Evolutionary conservation across 1,284 basidiomycete genomes (phyloP).

Genomic region (Tilletia horrida): DNA sequence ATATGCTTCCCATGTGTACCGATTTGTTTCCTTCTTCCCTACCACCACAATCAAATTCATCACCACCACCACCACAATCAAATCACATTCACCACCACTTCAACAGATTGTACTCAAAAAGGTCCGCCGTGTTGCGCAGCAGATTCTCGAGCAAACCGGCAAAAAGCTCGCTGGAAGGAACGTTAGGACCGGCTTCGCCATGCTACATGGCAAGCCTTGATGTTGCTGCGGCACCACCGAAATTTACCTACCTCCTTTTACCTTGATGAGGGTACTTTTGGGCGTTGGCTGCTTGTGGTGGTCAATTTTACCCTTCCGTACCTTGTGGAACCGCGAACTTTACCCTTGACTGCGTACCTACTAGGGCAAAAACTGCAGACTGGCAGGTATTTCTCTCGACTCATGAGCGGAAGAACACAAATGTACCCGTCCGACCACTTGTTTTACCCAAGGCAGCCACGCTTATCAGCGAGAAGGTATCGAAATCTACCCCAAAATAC

Average conservation of each 20-base stretch:
- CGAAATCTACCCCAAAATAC: too few relatives aligned
- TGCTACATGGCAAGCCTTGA: too few relatives aligned
- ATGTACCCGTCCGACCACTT: not conserved
- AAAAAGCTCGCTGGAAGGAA: too few relatives aligned
- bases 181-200: too few relatives aligned
- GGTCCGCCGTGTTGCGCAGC: too few relatives aligned
- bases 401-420: not conserved
- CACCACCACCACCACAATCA: too few relatives aligned
- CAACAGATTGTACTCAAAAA: too few relatives aligned
- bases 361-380: not conserved
- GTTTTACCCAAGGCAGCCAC: not conserved
- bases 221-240: conserved; percentile 5
- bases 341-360: not conserved
- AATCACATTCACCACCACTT: too few relatives aligned
- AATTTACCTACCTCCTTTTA: conserved; percentile 7
- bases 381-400: not conserved
- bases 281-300: not conserved
- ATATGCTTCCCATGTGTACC: too few relatives aligned
- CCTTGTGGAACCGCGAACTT: not conserved
- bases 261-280: conserved; percentile 18
- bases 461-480: not conserved
- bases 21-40: too few relatives aligned
- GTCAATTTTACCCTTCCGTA: not conserved
- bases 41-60: too few relatives aligned
- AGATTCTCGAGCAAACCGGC: too few relatives aligned